phyloP scores from a whole-genome alignment of 768 basidiomycete species.

The Coprinopsis sp. region DNA sequence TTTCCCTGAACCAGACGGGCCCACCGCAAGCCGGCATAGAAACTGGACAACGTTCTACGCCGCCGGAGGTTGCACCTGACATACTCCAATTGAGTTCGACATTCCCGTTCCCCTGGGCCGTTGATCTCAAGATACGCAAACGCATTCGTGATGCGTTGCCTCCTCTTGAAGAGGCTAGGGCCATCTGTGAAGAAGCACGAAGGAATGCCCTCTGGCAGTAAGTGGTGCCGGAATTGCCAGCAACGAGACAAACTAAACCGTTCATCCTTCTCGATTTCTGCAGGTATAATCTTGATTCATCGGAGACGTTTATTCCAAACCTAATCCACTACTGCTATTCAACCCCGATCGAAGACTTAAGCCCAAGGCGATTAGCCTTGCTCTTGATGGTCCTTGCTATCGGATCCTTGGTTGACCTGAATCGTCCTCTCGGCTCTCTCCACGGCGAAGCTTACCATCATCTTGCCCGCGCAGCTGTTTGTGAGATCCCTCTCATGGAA shows the following conservation, averaged over 20 bases:
- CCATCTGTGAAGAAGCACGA: slow-evolving; percentile 59
- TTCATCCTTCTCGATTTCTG: slow-evolving; percentile 9
- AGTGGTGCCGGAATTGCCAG: slow-evolving; percentile 24
- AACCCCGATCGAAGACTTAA: slow-evolving; percentile 52
- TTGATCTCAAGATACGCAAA: slow-evolving; percentile 58
- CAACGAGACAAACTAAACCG: slow-evolving; percentile 3
- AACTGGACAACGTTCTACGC: slow-evolving; percentile 15
- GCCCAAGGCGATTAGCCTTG: slow-evolving; percentile 62
- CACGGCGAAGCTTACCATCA: slow-evolving; percentile 64
- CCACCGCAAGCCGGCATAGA: slow-evolving; percentile 5
- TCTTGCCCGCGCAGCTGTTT: slow-evolving; percentile 61
- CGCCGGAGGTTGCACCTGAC: slow-evolving; percentile 41
- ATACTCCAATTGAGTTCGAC: slow-evolving; percentile 58
- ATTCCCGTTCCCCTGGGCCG: slow-evolving; percentile 67
- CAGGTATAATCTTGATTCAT: slow-evolving; percentile 66
- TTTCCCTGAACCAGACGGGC: slow-evolving; percentile 8
- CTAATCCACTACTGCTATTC: slow-evolving; percentile 65
- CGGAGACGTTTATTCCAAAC: slow-evolving; percentile 66
- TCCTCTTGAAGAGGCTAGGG: slow-evolving; percentile 50
- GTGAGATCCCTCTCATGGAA: slow-evolving; percentile 71
- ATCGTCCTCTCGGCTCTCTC: slow-evolving; percentile 48
- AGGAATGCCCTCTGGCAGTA: slow-evolving; percentile 73
- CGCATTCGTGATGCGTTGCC: slow-evolving; percentile 63
- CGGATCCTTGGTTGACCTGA: slow-evolving; percentile 64
- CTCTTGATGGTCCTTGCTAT: slow-evolving; percentile 71